phyloP scores from a whole-genome alignment of 2,329 filamentous ascomycete species.

The Alternaria triticimaculans region DNA sequence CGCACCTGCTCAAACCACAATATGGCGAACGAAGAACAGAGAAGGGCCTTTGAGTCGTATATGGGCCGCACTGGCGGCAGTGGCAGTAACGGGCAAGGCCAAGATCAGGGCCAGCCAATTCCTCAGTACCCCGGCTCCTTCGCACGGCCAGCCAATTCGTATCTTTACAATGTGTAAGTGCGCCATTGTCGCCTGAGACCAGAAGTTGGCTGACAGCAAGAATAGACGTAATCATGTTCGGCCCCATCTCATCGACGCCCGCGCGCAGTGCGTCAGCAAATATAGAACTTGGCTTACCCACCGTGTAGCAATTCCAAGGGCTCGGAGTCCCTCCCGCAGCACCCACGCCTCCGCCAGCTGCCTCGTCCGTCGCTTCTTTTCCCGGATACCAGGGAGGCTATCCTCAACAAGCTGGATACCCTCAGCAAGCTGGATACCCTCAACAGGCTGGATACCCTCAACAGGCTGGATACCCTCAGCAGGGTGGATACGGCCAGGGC shows the following conservation, averaged over 20 bases:
- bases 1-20: slow-evolving; percentile 19
- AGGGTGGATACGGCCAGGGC: slow-evolving; percentile 16
- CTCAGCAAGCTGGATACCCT: background rate
- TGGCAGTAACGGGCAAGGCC: slow-evolving; percentile 2
- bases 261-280: background rate
- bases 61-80: slow-evolving; percentile 30
- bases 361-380: slow-evolving; percentile 26
- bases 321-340: slow-evolving; percentile 31
- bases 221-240: slow-evolving; percentile 13
- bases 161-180: slow-evolving; percentile 39
- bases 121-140: slow-evolving; percentile 26
- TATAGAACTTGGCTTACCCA: slow-evolving; percentile 9
- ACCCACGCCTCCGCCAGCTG: slow-evolving; percentile 37
- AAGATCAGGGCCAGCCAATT: slow-evolving; percentile 21
- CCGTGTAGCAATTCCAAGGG: slow-evolving; percentile 27
- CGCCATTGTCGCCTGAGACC: background rate
- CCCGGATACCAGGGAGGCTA: slow-evolving; percentile 20
- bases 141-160: slow-evolving; percentile 24
- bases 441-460: background rate
- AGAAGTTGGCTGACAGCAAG: slow-evolving; percentile 11
- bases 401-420: background rate
- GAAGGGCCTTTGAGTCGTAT: slow-evolving; percentile 39
- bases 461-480: background rate
- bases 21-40: slow-evolving; percentile 41
- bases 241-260: background rate